Evolutionary conservation across 257 asterid genomes (phyloP), one percentile per base, ranked within the genome.

Genomic region (Solanum virginianum): DNA sequence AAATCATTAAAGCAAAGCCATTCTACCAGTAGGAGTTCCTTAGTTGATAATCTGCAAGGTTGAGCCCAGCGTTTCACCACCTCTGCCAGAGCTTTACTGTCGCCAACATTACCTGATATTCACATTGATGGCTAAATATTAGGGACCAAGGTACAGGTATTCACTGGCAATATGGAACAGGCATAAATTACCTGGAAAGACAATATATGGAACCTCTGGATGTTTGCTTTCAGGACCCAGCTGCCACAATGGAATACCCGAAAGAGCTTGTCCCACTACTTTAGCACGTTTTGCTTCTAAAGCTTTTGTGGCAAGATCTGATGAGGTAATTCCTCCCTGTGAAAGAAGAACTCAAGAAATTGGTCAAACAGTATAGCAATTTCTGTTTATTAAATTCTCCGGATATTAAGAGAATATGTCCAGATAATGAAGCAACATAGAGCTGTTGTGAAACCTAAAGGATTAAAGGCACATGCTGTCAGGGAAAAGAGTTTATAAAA

Each of bases 251-350:
- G 99, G 99, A 85, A 96, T 93, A 75, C 99, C 99, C 85, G 97
- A 94, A 84, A 96, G 85, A 86, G 99, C 99, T 88, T 96, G 99
- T 80, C 99, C 99, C 26, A 95, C 92, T 85, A 96, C 82, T 90
- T 92, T 93, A 86, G 99, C 99, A 87, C 93, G 93, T 88, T 89
- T 96, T 74, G 96, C 99, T 88, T 90, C 98, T 85, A 96, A 90
- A 81, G 98, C 98, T 89, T 95, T 95, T 84, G 99, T 96, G 26
- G 98, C 99, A 84, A 96, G 92, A 89, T 96, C 99, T 55, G 99
- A 96, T 81, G 99, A 96, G 57, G 99, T 96, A 84, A 96, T 95
- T 88, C 99, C 99, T 86, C 99, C 99, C 99, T 96, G 85, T 63
- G 53, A 80, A 83, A 86, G 63, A 86, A 84, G 17, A 72, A 66